Percentiles rank a stretch among this genome's conserved stretches.
Evolutionary conservation across 306 rosid species (phyloP).

Genomic region (Vicia villosa): DNA sequence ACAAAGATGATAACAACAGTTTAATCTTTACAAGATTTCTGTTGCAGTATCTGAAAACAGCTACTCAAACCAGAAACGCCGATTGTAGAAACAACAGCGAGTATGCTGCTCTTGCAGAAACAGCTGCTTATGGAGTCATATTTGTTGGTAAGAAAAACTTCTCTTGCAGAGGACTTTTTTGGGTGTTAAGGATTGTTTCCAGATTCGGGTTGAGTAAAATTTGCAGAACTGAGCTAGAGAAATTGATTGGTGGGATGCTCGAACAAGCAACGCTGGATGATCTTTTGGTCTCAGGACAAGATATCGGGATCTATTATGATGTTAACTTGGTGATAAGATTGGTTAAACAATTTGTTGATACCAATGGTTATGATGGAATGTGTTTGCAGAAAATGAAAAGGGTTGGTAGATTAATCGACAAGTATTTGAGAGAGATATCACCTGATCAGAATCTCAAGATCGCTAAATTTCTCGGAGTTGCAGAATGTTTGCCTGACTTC

Average conservation of each 20-base stretch:
- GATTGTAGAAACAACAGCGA: constrained; percentile 35
- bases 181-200: constrained; percentile 70
- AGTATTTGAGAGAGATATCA: constrained; percentile 77
- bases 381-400: constrained; percentile 59
- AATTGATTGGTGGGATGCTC: constrained; percentile 68
- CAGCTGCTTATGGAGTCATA: constrained; percentile 69
- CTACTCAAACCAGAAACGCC: constrained; percentile 45
- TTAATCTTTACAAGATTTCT: constrained; percentile 71
- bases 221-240: constrained; percentile 63
- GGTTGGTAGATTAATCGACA: constrained; percentile 70
- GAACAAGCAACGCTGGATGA: constrained; percentile 82
- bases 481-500: constrained; percentile 75
- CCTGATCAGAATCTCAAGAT: constrained; percentile 82
- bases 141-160: constrained; percentile 53
- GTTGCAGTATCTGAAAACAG: constrained; percentile 67
- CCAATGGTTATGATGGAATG: constrained; percentile 37
- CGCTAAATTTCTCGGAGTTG: constrained; percentile 77
- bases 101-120: constrained; percentile 66
- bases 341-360: constrained; percentile 56
- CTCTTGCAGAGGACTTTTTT: constrained; percentile 75
- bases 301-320: constrained; percentile 63
- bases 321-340: constrained; percentile 77
- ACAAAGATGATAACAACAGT: constrained; percentile 54
- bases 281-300: constrained; percentile 66
- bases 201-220: constrained; percentile 59